Percentiles rank a stretch among this genome's conserved stretches.
These are phyloP conservation scores for Alnus glutinosa DNA, from an alignment of 306 rosid genomes.

Conservation along the genomic window DNA sequence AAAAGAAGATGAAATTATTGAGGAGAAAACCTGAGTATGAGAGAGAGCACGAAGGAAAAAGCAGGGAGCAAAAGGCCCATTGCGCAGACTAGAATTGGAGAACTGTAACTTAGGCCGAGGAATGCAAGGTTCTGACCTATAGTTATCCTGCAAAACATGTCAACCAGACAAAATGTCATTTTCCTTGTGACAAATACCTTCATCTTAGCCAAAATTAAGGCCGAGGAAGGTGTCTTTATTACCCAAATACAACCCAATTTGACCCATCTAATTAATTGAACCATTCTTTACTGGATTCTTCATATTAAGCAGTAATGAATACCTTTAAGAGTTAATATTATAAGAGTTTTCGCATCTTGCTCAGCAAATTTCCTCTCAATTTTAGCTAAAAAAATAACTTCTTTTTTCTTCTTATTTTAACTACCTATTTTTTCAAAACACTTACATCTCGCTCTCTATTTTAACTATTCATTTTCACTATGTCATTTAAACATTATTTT, in stretches of 20 bases:
- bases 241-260: not conserved
- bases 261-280: not conserved
- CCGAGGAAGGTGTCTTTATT: not conserved
- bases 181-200: not conserved
- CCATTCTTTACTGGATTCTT: not conserved
- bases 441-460: too few species aligned
- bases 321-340: not conserved
- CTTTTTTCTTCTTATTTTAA: too few species aligned
- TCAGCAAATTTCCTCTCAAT: too few species aligned
- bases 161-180: not conserved
- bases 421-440: too few species aligned
- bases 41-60: conserved; percentile 55
- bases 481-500: too few species aligned
- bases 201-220: not conserved
- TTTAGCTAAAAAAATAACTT: too few species aligned
- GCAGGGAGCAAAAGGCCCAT: conserved; percentile 74
- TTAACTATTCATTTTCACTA: too few species aligned
- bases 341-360: not conserved
- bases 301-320: not conserved
- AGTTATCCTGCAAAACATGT: conserved; percentile 56
- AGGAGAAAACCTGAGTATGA: conserved; percentile 51
- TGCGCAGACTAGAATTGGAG: conserved; percentile 73
- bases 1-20: not conserved
- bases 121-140: conserved; percentile 63
- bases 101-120: conserved; percentile 65